Conservation (phyloP, 768 basidiomycete species). For the Leccinum variicolor region DNA sequence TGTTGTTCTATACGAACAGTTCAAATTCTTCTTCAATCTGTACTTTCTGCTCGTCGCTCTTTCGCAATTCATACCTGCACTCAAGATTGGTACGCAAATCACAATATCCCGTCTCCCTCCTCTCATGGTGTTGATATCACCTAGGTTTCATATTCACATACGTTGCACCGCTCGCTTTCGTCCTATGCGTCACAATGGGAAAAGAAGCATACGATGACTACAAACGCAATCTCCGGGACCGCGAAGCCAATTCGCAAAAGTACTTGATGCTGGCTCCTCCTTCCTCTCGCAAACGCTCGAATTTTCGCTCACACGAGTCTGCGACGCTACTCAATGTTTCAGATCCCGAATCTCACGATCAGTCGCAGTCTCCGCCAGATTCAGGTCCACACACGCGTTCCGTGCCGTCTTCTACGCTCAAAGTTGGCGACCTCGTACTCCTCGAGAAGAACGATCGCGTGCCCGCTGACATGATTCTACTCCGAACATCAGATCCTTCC, state of each 20-base stretch:
- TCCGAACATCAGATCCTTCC: slow-evolving; percentile 82
- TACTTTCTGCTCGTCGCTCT: slow-evolving; percentile 97
- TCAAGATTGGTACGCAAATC: slow-evolving; percentile 79
- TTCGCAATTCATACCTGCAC: slow-evolving; percentile 91
- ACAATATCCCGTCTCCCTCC: not conserved
- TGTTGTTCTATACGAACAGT: slow-evolving; percentile 96
- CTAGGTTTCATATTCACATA: slow-evolving; percentile 94
- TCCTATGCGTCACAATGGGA: slow-evolving; percentile 92
- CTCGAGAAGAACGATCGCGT: slow-evolving; percentile 98
- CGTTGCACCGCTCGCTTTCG: slow-evolving; percentile 93
- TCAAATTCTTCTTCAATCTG: slow-evolving; percentile 99
- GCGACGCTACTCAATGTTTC: slow-evolving; percentile 15
- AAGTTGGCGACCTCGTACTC: slow-evolving; percentile 86
- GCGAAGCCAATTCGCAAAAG: slow-evolving; percentile 91
- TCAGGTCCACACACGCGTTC: slow-evolving; percentile 59
- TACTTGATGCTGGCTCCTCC: slow-evolving; percentile 78
- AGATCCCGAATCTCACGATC: slow-evolving; percentile 19
- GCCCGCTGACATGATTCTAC: slow-evolving; percentile 88
- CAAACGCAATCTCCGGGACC: slow-evolving; percentile 86
- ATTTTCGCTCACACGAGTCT: slow-evolving; percentile 15
- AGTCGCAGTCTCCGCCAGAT: slow-evolving; percentile 26
- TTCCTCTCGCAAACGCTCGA: slow-evolving; percentile 27
- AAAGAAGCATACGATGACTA: slow-evolving; percentile 99
- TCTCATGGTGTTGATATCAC: not conserved
- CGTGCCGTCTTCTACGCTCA: slow-evolving; percentile 83